Evolutionary conservation across 352 stramenopile genomes (phyloP).

Genomic region (Saprolegnia diclina): DNA sequence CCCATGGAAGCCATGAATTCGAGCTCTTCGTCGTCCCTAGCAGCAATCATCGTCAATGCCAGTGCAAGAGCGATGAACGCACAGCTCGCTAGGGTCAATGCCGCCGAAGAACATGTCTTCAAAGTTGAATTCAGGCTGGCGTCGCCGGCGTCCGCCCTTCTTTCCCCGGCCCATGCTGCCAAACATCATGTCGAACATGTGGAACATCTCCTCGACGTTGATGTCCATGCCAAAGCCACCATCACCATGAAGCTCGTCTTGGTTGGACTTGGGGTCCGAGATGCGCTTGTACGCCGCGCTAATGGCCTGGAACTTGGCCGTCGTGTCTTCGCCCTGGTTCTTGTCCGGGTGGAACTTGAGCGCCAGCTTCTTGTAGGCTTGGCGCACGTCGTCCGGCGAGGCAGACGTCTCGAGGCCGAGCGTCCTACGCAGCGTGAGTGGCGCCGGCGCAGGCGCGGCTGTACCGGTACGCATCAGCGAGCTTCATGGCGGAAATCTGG

Average conservation of each 20-base stretch:
- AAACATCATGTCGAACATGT: slow-evolving; percentile 16
- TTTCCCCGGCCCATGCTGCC: not conserved
- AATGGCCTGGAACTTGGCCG: slow-evolving; percentile 12
- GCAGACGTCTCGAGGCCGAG: not conserved
- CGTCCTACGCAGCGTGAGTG: slow-evolving; percentile 4
- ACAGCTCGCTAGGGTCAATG: not conserved
- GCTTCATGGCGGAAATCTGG: not conserved
- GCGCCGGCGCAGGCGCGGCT: too few species aligned
- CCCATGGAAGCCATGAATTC: not conserved
- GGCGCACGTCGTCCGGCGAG: not conserved
- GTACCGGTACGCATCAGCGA: not conserved
- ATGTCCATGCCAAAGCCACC: not conserved
- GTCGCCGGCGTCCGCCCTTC: not conserved
- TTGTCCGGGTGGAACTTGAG: slow-evolving; percentile 23
- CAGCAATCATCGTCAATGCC: not conserved
- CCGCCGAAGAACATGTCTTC: not conserved
- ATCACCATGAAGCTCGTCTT: slow-evolving; percentile 3
- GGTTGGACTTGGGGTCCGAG: slow-evolving; percentile 1
- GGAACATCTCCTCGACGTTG: slow-evolving; percentile 4
- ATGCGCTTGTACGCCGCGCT: slow-evolving; percentile 23
- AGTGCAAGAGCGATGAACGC: not conserved
- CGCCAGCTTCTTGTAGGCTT: slow-evolving; percentile 16
- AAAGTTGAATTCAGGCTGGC: not conserved
- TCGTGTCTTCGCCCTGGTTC: slow-evolving; percentile 13
- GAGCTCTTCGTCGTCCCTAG: not conserved